Evolutionary conservation across 495 filamentous ascomycete genomes (phyloP), one percentile per base, ranked within the genome.

Genomic region (Aspergillus kassunensis): DNA sequence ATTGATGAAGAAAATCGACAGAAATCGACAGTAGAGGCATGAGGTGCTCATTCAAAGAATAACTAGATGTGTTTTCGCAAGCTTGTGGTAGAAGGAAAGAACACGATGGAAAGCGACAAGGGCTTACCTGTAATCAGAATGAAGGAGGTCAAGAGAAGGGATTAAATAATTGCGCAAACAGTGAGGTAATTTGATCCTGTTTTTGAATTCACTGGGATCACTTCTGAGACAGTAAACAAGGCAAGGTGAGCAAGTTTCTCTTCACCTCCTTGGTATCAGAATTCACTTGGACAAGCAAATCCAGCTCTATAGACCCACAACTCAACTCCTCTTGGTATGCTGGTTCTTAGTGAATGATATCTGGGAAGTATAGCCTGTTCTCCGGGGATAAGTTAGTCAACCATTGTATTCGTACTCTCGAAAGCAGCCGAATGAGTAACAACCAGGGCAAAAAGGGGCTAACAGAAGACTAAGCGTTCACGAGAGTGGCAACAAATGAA

Each of bases 331-430:
- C 31, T 25, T 42, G 21, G 16, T 39, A 29, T 27, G 30, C 24
- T 30, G 10, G 18, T 29, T 30, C 16, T 27, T 20, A 12, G 11
- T 5, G 24, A 23, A 36, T 12, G 29, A 27, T 40, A 11, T 41
- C 24, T 15, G 33, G 18, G 24, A 33, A 40, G 42, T 52, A 52
- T 46, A 44, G 24, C 33, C 51, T 53, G 30, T 40, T 44, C 3
- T 27, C 13, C 9, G 31, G 27, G 9, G 33, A 7, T 27, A 39
- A 44, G 42, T 53, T 40, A 53, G 50, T 37, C 9, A 4, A 16
- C 9, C 5, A 18, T 19, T 13, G 34, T 16, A 4, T 16, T 19
- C 34, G 11, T 36, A 11, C 30, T 29, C 6, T 33, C 13, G 7
- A n/a, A 21, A 44, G 3, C 24, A 18, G 12, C 23, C 4, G 19